phyloP scores from a whole-genome alignment of 1,139 yeast genomes.

The Waltiozyma solani region DNA sequence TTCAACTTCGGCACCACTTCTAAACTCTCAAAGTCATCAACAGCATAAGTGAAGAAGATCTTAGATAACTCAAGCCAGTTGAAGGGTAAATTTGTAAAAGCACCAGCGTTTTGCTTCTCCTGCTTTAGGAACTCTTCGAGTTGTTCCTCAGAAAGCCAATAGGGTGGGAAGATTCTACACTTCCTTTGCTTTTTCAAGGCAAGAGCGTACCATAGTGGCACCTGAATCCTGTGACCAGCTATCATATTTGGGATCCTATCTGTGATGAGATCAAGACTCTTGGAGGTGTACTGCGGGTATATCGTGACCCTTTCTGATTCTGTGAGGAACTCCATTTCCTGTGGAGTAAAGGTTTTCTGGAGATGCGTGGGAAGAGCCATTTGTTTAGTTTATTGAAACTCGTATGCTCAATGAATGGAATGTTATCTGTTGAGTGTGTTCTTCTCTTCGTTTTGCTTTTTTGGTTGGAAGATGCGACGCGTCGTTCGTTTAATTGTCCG shows the following conservation, averaged over 20 bases:
- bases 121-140: slow-evolving; percentile 54
- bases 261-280: slow-evolving; percentile 53
- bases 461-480: no score
- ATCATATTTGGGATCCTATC: slow-evolving; percentile 21
- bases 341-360: slow-evolving; percentile 54
- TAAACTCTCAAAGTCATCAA: slow-evolving; percentile 57
- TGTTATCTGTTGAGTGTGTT: no score
- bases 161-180: slow-evolving; percentile 80
- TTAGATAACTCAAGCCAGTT: slow-evolving; percentile 82
- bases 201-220: slow-evolving; percentile 86
- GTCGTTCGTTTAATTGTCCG: no score
- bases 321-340: slow-evolving; percentile 76
- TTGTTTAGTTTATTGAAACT: not conserved
- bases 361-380: slow-evolving; percentile 62
- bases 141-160: slow-evolving; percentile 62
- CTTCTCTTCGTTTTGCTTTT: no score
- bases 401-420: no score
- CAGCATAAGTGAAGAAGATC: slow-evolving; percentile 48
- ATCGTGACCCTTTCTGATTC: slow-evolving; percentile 69
- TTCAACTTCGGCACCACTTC: slow-evolving; percentile 46
- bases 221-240: slow-evolving; percentile 60
- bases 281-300: slow-evolving; percentile 66
- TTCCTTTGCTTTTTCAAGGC: slow-evolving; percentile 75
- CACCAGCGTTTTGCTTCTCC: slow-evolving; percentile 46
- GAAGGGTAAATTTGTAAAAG: slow-evolving; percentile 71